phyloP scores from a whole-genome alignment of 345 rosid species.

The Corymbia maculata region DNA sequence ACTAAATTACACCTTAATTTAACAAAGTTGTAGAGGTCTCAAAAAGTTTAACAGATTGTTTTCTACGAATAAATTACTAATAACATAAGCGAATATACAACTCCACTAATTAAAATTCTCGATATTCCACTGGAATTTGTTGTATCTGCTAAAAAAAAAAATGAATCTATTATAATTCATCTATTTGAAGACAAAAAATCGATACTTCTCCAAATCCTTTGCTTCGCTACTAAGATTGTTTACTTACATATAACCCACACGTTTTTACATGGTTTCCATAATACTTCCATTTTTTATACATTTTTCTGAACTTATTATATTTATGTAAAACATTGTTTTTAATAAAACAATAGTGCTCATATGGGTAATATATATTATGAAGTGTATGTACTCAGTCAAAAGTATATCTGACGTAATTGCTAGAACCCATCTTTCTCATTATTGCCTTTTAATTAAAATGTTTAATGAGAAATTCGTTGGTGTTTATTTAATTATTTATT shows the following conservation, averaged over 20 bases:
- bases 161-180: neutral
- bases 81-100: neutral
- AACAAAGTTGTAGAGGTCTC: neutral
- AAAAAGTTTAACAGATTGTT: neutral
- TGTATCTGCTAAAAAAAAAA: neutral
- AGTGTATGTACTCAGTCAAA: neutral
- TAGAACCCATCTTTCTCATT: neutral
- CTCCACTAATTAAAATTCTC: neutral
- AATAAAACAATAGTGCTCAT: neutral
- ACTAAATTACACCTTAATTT: neutral
- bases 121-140: neutral
- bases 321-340: neutral
- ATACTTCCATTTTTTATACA: neutral
- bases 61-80: neutral
- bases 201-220: neutral
- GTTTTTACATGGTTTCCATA: neutral
- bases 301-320: neutral
- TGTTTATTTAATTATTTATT: neutral
- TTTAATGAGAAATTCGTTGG: neutral
- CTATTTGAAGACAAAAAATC: neutral
- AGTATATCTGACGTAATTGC: neutral
- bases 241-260: neutral
- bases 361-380: neutral
- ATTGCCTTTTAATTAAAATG: neutral
- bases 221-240: neutral